A percentile compares a stretch with the other conserved stretches of the same genome.
phyloP scores from a whole-genome alignment of 1,284 basidiomycete genomes.

The Cutaneotrichosporon dermatis region DNA sequence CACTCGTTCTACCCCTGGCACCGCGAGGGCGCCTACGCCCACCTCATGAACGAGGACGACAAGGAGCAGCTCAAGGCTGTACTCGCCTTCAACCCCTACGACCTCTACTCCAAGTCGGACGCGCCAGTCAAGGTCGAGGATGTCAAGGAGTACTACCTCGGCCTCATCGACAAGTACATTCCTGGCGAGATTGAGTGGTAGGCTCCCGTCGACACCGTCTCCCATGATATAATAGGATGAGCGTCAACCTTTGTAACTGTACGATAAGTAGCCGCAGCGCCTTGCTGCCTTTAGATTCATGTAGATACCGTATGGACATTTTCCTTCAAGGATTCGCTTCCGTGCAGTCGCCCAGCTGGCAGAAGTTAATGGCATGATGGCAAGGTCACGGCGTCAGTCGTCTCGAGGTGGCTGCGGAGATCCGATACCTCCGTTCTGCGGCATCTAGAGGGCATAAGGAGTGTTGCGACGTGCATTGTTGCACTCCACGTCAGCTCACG shows the following conservation, averaged over 20 bases:
- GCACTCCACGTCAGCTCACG: too few species aligned
- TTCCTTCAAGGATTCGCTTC: background rate
- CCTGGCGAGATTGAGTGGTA: slow-evolving; percentile 72
- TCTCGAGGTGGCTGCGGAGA: too few species aligned
- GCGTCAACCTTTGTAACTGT: too few species aligned
- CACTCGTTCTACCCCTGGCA: slow-evolving; percentile 96
- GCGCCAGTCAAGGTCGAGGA: slow-evolving; percentile 58
- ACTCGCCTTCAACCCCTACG: slow-evolving; percentile 56
- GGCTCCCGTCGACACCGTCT: background rate
- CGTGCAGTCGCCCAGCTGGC: too few species aligned
- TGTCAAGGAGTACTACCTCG: slow-evolving; percentile 71
- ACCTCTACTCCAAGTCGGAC: slow-evolving; percentile 80
- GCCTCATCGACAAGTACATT: slow-evolving; percentile 65
- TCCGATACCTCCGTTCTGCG: too few species aligned
- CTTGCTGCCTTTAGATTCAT: background rate
- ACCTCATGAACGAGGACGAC: slow-evolving; percentile 63
- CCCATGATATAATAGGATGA: background rate
- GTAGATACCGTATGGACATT: background rate
- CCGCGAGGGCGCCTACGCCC: slow-evolving; percentile 71
- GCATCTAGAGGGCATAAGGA: too few species aligned
- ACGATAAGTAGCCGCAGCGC: background rate
- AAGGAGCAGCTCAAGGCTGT: slow-evolving; percentile 37
- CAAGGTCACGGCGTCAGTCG: too few species aligned
- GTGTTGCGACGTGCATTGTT: too few species aligned
- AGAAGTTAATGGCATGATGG: too few species aligned